phyloP scores from a whole-genome alignment of 805 yeast species.

The Pichia membranifaciens region DNA sequence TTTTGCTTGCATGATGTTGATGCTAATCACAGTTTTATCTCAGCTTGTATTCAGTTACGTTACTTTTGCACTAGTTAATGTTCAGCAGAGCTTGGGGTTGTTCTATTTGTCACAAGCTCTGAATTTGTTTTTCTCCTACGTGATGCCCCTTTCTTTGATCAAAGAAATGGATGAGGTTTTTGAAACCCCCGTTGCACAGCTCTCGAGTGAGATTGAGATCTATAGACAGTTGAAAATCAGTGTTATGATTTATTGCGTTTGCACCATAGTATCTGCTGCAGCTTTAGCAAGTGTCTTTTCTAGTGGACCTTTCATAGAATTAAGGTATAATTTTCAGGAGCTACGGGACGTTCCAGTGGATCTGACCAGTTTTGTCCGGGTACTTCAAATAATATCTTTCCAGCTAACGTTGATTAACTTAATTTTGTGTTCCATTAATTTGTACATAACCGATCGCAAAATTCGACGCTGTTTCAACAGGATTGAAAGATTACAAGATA shows the following conservation, averaged over 20 bases:
- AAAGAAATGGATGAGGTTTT: constrained; percentile 22
- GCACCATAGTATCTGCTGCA: constrained; percentile 20
- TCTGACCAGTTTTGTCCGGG: constrained; percentile 7
- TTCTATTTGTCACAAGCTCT: constrained; percentile 21
- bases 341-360: constrained; percentile 5
- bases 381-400: constrained; percentile 23
- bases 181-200: constrained; percentile 21
- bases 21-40: constrained; percentile 23
- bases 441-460: constrained; percentile 21
- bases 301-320: constrained; percentile 10
- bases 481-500: constrained; percentile 19
- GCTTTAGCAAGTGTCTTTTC: constrained; percentile 18
- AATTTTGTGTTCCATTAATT: constrained; percentile 19
- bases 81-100: constrained; percentile 21
- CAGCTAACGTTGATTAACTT: constrained; percentile 19
- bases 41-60: constrained; percentile 25
- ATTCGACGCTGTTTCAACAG: constrained; percentile 24
- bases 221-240: constrained; percentile 20
- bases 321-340: not conserved
- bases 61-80: constrained; percentile 24
- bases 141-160: constrained; percentile 22
- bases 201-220: constrained; percentile 20
- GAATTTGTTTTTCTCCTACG: constrained; percentile 24
- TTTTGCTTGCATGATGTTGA: constrained; percentile 17
- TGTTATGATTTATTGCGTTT: constrained; percentile 17